Conservation (phyloP, 106 monocot species). For the Allium fistulosum region DNA sequence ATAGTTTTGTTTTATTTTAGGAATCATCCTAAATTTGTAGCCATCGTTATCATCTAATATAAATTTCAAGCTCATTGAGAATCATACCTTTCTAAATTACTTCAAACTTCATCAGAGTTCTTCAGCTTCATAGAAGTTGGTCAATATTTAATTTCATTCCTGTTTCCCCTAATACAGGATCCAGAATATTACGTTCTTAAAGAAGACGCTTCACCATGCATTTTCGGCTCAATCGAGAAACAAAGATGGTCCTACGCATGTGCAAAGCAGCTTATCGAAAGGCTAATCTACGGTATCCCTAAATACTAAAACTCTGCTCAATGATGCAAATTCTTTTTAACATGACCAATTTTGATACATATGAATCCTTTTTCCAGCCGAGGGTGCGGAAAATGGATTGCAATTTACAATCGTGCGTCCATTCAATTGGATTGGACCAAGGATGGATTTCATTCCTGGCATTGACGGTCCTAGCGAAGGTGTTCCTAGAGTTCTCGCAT, state of each 20-base stretch:
- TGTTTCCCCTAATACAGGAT: constrained; percentile 18
- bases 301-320: not conserved
- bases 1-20: too few species aligned
- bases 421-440: constrained; percentile 76
- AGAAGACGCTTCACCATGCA: constrained; percentile 61
- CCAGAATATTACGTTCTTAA: constrained; percentile 68
- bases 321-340: too few species aligned
- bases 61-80: too few species aligned
- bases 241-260: constrained; percentile 79
- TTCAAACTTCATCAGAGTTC: too few species aligned
- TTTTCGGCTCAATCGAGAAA: constrained; percentile 70
- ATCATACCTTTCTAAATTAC: too few species aligned
- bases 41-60: too few species aligned
- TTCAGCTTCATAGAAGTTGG: too few species aligned
- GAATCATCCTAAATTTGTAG: too few species aligned
- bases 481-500: constrained; percentile 67
- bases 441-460: constrained; percentile 84
- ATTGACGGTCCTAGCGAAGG: constrained; percentile 78
- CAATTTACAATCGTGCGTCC: constrained; percentile 66
- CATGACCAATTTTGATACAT: not conserved
- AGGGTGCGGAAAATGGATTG: constrained; percentile 67
- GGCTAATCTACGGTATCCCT: constrained; percentile 53
- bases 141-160: too few species aligned
- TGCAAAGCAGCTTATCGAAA: constrained; percentile 70
- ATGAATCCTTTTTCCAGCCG: constrained; percentile 22